A percentile compares a stretch with the other conserved stretches of the same genome.
Evolutionary conservation across 805 yeast species (phyloP).

Genomic region (Metschnikowia shivogae): DNA sequence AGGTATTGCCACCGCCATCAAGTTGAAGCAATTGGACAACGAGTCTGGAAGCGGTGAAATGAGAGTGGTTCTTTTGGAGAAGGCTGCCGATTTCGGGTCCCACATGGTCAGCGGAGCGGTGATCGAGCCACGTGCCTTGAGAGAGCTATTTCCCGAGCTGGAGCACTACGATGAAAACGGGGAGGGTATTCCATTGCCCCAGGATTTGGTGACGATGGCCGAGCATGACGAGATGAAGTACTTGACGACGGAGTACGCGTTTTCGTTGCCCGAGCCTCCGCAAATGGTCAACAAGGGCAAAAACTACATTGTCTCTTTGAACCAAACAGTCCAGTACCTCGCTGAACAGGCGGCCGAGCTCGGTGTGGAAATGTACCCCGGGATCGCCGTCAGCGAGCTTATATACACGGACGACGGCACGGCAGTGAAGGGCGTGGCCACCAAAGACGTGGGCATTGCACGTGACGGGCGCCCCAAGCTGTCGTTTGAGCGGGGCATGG

Average conservation of each 20-base stretch:
- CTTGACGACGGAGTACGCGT: conserved; percentile 54
- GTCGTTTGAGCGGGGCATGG: conserved; percentile 95
- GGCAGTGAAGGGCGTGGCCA: conserved; percentile 83
- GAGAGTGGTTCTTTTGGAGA: conserved; percentile 86
- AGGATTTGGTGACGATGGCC: conserved; percentile 70
- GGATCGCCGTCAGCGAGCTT: conserved; percentile 79
- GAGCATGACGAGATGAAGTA: conserved; percentile 70
- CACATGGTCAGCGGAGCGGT: conserved; percentile 95
- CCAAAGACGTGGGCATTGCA: conserved; percentile 85
- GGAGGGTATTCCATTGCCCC: conserved; percentile 70
- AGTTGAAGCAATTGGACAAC: conserved; percentile 76
- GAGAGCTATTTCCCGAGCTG: conserved; percentile 75
- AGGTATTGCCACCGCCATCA: conserved; percentile 91
- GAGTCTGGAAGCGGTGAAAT: conserved; percentile 61
- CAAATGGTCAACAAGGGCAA: conserved; percentile 77
- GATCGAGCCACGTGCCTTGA: conserved; percentile 81
- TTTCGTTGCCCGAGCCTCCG: conserved; percentile 89
- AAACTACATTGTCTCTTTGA: conserved; percentile 81
- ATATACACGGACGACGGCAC: conserved; percentile 50
- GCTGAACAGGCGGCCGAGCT: conserved; percentile 87
- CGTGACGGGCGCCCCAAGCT: conserved; percentile 73
- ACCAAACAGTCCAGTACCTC: conserved; percentile 74
- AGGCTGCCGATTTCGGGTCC: conserved; percentile 88
- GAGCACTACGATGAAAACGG: conserved; percentile 49
- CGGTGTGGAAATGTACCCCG: conserved; percentile 92